phyloP scores from a whole-genome alignment of 495 filamentous ascomycete genomes.

The Xylaria flabelliformis region DNA sequence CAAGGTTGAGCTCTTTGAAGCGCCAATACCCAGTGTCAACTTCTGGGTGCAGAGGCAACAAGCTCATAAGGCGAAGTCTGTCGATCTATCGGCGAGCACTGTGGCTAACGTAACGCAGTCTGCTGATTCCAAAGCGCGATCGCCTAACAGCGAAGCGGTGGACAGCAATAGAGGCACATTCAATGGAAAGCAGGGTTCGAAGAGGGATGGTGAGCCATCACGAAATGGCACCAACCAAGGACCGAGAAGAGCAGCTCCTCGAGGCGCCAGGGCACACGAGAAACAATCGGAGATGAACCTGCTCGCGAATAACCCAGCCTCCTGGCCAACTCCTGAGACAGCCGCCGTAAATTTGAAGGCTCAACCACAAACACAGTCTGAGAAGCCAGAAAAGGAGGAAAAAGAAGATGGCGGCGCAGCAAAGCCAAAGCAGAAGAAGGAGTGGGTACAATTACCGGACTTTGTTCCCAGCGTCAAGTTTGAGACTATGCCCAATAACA shows the following conservation, averaged over 20 bases:
- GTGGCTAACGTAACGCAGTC: neutral
- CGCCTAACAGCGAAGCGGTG: conserved; percentile 19
- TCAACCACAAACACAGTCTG: conserved; percentile 53
- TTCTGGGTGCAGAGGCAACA: conserved; percentile 81
- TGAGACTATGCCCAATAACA: conserved; percentile 69
- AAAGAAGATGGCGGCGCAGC: conserved; percentile 64
- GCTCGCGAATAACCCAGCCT: conserved; percentile 73
- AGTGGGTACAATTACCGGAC: conserved; percentile 69
- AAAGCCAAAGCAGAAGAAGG: conserved; percentile 69
- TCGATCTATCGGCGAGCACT: conserved; percentile 12
- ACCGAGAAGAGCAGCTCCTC: conserved; percentile 51
- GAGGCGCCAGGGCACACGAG: conserved; percentile 55
- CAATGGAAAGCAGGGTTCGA: conserved; percentile 53
- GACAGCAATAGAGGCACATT: conserved; percentile 31
- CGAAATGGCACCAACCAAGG: conserved; percentile 49
- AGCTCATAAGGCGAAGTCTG: conserved; percentile 67
- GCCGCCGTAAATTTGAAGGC: conserved; percentile 63
- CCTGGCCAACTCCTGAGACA: conserved; percentile 90
- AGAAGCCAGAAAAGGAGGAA: conserved; percentile 70
- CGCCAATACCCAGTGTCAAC: conserved; percentile 82
- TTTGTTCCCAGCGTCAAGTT: conserved; percentile 83
- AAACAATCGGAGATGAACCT: conserved; percentile 51
- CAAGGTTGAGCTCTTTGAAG: conserved; percentile 75
- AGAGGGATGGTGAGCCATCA: conserved; percentile 59
- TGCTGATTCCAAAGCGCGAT: conserved; percentile 15